Conservation (phyloP, 306 rosid genomes). For the Prunus armeniaca region DNA sequence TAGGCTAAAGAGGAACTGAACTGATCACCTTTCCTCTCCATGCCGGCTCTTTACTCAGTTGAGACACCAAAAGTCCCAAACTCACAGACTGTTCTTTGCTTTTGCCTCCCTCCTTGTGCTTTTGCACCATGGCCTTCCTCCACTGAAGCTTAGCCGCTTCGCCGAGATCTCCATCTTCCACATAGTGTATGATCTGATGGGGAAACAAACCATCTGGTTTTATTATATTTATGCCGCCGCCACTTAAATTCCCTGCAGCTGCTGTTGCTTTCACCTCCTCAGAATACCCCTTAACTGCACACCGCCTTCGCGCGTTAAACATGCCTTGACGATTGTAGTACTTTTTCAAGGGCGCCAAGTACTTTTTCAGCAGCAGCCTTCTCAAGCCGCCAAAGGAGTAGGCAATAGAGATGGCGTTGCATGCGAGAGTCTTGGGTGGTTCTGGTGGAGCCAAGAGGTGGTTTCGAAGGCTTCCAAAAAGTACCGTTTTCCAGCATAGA, state of each 20-base stretch:
- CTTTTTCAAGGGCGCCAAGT: not conserved
- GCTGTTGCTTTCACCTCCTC: not conserved
- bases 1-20: too few relatives aligned
- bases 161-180: not conserved
- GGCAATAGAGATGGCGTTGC: not conserved
- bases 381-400: not conserved
- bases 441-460: not conserved
- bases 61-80: too few relatives aligned
- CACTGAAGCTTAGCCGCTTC: not conserved
- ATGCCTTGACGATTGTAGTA: not conserved
- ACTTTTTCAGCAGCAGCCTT: not conserved
- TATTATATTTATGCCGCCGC: too few relatives aligned
- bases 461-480: not conserved
- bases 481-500: not conserved
- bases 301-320: not conserved
- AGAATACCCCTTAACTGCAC: not conserved
- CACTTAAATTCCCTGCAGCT: too few relatives aligned
- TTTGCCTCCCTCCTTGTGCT: not conserved
- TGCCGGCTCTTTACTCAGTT: too few relatives aligned
- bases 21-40: too few relatives aligned
- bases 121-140: not conserved
- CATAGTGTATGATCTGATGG: not conserved
- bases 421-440: not conserved
- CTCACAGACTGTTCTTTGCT: too few relatives aligned
- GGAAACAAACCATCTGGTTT: not conserved